phyloP scores from a whole-genome alignment of 768 basidiomycete genomes.

The Trametes cingulata region DNA sequence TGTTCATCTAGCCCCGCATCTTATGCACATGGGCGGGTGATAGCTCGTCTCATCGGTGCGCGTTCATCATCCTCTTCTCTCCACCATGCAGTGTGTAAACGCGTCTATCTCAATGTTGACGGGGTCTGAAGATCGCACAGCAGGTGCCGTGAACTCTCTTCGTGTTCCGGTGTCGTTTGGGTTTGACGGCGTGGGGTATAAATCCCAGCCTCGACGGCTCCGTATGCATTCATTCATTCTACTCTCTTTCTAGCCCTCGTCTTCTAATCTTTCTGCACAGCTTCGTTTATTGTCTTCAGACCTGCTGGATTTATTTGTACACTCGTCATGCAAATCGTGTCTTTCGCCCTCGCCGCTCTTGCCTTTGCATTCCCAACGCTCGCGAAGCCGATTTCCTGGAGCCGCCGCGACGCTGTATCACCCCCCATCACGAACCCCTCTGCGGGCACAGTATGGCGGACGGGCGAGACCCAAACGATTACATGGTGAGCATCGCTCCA shows the following conservation, averaged over 20 bases:
- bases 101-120: background rate
- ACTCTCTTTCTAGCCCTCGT: no score
- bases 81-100: no score
- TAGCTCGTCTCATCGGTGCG: no score
- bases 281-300: background rate
- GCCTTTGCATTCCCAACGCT: background rate
- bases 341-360: background rate
- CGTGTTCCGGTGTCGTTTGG: no score
- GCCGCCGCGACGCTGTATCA: slow-evolving; percentile 22
- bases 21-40: no score
- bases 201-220: no score
- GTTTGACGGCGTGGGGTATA: no score
- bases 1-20: no score
- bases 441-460: slow-evolving; percentile 37
- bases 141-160: no score
- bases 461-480: slow-evolving; percentile 39
- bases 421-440: slow-evolving; percentile 45
- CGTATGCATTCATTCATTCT: no score
- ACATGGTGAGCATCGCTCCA: slow-evolving; percentile 37
- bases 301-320: background rate
- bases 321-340: background rate
- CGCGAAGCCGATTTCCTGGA: slow-evolving; percentile 3
- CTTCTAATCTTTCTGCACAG: no score
- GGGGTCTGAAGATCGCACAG: background rate
- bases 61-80: no score